Percentiles rank a stretch among this genome's conserved stretches.
These are phyloP conservation scores for Solanum pinnatisectum DNA, from an alignment of 257 asterid genomes.

Conservation along the genomic window DNA sequence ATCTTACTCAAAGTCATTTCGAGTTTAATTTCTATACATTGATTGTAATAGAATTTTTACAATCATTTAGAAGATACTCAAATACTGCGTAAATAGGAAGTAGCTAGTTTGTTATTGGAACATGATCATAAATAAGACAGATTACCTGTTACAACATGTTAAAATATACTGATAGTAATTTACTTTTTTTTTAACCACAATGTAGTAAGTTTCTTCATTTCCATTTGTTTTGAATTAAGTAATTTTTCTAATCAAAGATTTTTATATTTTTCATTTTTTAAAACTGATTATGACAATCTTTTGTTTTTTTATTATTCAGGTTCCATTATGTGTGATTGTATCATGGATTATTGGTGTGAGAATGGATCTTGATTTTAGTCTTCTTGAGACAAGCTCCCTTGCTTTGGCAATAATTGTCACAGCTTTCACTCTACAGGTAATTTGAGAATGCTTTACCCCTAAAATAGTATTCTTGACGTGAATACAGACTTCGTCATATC, in stretches of 20 bases:
- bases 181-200: neutral
- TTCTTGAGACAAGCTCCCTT: conserved; percentile 61
- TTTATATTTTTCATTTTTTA: neutral
- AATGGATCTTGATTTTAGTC: conserved; percentile 62
- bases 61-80: neutral
- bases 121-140: neutral
- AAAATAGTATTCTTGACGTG: too few relatives aligned
- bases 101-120: neutral
- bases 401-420: conserved; percentile 69
- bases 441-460: neutral
- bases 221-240: neutral
- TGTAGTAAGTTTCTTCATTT: neutral
- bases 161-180: too few relatives aligned
- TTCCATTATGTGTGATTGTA: conserved; percentile 50
- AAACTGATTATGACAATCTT: neutral
- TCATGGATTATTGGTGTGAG: conserved; percentile 65
- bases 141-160: neutral
- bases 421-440: conserved; percentile 68
- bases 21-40: neutral
- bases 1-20: neutral
- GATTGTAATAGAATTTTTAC: neutral
- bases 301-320: conserved; percentile 21
- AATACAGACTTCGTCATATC: too few relatives aligned
- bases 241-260: neutral
- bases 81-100: neutral